Conservation (phyloP, 2,329 filamentous ascomycete species). For the Cladosporium oxysporum region DNA sequence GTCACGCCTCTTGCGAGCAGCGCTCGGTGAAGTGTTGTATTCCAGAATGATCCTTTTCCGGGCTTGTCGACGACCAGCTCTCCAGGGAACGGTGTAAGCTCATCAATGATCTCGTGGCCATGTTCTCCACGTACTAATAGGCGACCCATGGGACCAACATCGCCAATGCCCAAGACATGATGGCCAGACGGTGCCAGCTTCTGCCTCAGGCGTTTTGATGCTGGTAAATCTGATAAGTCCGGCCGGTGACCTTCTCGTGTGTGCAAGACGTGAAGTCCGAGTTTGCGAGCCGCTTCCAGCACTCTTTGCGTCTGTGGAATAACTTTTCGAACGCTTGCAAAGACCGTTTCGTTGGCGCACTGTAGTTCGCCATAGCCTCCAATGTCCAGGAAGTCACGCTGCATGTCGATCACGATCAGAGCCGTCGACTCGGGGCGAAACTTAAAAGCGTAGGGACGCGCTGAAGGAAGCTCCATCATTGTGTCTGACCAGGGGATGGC, state of each 20-base stretch:
- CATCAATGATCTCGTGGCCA: constrained; percentile 59
- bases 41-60: constrained; percentile 54
- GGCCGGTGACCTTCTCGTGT: constrained; percentile 57
- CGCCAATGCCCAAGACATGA: constrained; percentile 50
- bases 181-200: constrained; percentile 51
- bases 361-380: constrained; percentile 36
- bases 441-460: constrained; percentile 38
- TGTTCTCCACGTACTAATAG: constrained; percentile 59
- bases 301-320: constrained; percentile 36
- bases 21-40: constrained; percentile 57
- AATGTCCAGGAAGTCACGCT: constrained; percentile 48
- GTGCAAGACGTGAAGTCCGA: constrained; percentile 44
- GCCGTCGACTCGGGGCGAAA: constrained; percentile 46
- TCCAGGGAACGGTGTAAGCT: constrained; percentile 50
- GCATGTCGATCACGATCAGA: constrained; percentile 58
- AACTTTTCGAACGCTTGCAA: constrained; percentile 39
- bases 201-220: constrained; percentile 56
- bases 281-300: constrained; percentile 36
- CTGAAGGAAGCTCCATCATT: constrained; percentile 37
- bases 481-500: background rate
- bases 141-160: constrained; percentile 57
- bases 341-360: constrained; percentile 41
- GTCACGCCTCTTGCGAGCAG: constrained; percentile 54
- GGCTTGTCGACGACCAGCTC: constrained; percentile 59
- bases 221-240: constrained; percentile 58